Conservation (phyloP, 768 basidiomycete species). For the Polyporus arcularius region DNA sequence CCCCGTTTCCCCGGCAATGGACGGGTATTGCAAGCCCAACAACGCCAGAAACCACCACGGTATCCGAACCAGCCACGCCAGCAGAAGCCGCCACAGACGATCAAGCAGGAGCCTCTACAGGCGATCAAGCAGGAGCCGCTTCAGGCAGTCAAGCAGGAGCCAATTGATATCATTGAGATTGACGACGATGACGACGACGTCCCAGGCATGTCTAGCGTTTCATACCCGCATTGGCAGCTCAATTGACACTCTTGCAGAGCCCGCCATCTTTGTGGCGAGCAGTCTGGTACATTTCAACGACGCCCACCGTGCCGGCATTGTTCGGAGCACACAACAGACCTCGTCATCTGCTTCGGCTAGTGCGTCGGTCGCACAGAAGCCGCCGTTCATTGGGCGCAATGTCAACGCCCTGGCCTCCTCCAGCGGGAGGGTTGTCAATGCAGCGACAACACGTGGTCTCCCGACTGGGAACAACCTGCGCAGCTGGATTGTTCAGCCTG, state of each 20-base stretch:
- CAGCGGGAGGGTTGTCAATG: conserved; percentile 1
- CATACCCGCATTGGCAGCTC: background rate
- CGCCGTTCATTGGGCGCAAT: background rate
- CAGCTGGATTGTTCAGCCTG: background rate
- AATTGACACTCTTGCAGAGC: background rate
- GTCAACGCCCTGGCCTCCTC: conserved; percentile 1
- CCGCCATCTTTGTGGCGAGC: background rate
- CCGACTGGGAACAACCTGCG: background rate
- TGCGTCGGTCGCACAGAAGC: background rate
- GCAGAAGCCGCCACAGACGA: background rate
- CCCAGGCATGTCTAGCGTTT: background rate
- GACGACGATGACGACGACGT: background rate
- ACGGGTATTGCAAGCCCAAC: background rate
- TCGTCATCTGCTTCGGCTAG: background rate
- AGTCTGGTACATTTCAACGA: background rate
- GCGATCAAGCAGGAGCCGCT: background rate
- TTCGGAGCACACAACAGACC: background rate
- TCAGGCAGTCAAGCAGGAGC: background rate
- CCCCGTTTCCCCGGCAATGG: background rate
- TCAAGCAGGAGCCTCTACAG: background rate
- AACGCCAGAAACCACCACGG: background rate
- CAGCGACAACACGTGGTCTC: background rate
- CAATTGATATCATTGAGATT: background rate
- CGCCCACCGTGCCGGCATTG: background rate
- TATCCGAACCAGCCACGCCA: background rate